Evolutionary conservation across 164 flowering plant genomes (phyloP).

Genomic region (Echeveria elegans): DNA sequence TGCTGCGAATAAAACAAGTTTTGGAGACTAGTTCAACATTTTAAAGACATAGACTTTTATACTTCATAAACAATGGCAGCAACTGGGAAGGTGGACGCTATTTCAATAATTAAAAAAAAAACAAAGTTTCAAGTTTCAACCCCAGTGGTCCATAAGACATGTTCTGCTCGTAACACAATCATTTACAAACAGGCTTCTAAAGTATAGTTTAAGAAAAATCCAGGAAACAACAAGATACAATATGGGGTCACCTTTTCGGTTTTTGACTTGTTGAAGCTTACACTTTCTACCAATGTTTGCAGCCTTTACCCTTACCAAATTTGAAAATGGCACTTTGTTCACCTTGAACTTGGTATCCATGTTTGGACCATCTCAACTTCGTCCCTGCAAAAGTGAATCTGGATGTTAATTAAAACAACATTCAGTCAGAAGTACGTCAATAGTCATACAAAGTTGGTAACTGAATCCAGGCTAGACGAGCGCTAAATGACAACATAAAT

Average conservation of each 20-base stretch:
- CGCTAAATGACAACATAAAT: too few relatives aligned
- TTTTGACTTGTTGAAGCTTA: neutral
- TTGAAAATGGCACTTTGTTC: too few relatives aligned
- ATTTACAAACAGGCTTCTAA: neutral
- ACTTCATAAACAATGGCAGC: neutral
- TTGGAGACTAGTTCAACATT: too few relatives aligned
- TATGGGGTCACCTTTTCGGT: neutral
- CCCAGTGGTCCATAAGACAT: neutral
- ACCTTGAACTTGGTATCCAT: too few relatives aligned
- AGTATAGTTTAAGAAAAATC: neutral
- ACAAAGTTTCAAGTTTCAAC: neutral
- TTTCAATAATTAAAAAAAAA: too few relatives aligned
- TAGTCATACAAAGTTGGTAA: too few relatives aligned
- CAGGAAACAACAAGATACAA: neutral
- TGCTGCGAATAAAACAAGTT: neutral
- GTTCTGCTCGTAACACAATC: neutral
- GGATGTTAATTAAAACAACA: too few relatives aligned
- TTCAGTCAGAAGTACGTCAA: too few relatives aligned
- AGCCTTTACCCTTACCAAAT: neutral
- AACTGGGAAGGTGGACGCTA: neutral
- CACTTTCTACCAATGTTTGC: neutral
- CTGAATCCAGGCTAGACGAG: too few relatives aligned
- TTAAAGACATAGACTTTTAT: neutral
- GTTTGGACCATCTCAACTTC: too few relatives aligned
- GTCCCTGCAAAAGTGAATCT: too few relatives aligned